phyloP scores from a whole-genome alignment of 805 yeast genomes.

The Candida pseudofarinosa region DNA sequence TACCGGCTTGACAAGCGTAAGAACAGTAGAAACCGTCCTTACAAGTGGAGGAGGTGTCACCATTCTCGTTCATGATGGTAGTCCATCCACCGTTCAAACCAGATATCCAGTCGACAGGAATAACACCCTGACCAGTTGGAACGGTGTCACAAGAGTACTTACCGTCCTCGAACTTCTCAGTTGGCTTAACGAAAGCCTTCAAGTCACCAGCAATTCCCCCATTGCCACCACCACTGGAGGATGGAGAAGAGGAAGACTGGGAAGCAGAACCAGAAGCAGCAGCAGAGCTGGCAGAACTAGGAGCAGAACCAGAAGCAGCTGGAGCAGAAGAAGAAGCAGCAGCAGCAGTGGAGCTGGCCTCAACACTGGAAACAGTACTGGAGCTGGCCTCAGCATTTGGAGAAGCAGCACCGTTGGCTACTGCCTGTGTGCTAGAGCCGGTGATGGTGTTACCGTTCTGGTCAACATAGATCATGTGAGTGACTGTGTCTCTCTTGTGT shows the following conservation, averaged over 20 bases:
- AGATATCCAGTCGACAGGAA: constrained; percentile 49
- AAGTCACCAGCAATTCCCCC: constrained; percentile 54
- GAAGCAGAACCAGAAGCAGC: constrained; percentile 9
- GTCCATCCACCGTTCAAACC: constrained; percentile 51
- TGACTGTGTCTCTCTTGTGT: constrained; percentile 38
- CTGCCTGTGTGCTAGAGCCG: constrained; percentile 10
- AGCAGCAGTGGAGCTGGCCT: constrained; percentile 3
- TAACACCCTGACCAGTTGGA: constrained; percentile 74
- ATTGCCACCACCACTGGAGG: constrained; percentile 29
- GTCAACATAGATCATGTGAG: constrained; percentile 33
- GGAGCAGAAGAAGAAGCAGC: constrained; percentile 6
- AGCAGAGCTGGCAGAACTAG: constrained; percentile 7
- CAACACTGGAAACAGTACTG: constrained; percentile 6
- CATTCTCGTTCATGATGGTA: constrained; percentile 44
- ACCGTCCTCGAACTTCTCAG: constrained; percentile 63
- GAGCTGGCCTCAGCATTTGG: constrained; percentile 9
- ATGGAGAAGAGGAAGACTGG: constrained; percentile 5
- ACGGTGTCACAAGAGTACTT: constrained; percentile 61
- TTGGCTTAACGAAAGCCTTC: constrained; percentile 45
- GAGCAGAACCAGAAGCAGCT: constrained; percentile 10
- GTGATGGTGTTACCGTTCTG: constrained; percentile 35
- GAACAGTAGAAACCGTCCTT: constrained; percentile 69
- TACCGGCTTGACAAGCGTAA: constrained; percentile 75
- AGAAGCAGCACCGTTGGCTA: constrained; percentile 8
- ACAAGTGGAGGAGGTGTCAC: constrained; percentile 47